These are phyloP conservation scores for Wickerhamomyces sp. DNA, from an alignment of 1,139 yeast genomes.

Conservation along the genomic window DNA sequence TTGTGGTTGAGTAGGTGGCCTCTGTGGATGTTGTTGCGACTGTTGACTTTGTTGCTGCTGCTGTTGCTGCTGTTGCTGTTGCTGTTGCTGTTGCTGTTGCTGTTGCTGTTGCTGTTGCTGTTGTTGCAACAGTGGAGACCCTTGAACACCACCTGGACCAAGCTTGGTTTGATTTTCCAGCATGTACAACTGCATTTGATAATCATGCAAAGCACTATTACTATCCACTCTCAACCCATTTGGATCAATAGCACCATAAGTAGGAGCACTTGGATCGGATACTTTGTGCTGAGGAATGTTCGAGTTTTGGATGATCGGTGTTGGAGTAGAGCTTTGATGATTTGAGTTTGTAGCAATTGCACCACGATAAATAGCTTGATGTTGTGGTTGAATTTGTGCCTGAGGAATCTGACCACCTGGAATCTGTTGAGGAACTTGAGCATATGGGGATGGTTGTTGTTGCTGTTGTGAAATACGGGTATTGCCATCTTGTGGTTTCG, in stretches of 20 bases:
- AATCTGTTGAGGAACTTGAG: background rate
- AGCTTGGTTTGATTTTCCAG: conserved; percentile 21
- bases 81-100: background rate
- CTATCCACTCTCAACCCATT: conserved; percentile 12
- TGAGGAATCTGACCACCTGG: conserved; percentile 1
- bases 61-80: conserved; percentile 4
- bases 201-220: conserved; percentile 20
- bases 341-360: background rate
- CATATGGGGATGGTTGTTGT: conserved; percentile 5
- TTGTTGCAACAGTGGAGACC: background rate
- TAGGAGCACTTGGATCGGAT: background rate
- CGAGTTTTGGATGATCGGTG: background rate
- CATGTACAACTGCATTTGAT: conserved; percentile 24
- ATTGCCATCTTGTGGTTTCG: background rate
- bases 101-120: conserved; percentile 1
- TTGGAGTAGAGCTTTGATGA: conserved; percentile 5
- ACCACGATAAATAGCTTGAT: background rate
- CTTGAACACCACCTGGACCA: conserved; percentile 4
- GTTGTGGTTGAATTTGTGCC: background rate
- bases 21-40: conserved; percentile 2
- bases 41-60: conserved; percentile 4
- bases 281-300: background rate
- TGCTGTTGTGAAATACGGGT: background rate
- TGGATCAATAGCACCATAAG: conserved; percentile 7
- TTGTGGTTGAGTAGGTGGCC: too few species aligned